Evolutionary conservation across 805 yeast species (phyloP), one percentile per base, ranked within the genome.

Genomic region (Wickerhamiella australiensis): DNA sequence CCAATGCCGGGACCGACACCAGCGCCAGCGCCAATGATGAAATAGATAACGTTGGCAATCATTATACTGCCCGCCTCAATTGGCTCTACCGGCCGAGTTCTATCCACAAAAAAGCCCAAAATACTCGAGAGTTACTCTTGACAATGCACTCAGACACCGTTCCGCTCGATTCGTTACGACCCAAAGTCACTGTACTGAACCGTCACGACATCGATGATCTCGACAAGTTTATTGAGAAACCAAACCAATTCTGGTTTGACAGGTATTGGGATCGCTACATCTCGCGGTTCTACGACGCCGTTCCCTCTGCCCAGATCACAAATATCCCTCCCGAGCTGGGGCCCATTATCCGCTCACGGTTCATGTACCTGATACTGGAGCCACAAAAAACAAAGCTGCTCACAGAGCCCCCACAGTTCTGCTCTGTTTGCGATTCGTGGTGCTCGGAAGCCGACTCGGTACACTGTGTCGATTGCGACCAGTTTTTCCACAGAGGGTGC

Each of bases 21-120:
- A n/a, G n/a, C n/a, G n/a, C n/a, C n/a, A n/a, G n/a, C n/a, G n/a
- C n/a, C n/a, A n/a, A n/a, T n/a, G n/a, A n/a, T n/a, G n/a, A n/a
- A n/a, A 12, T 23, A 18, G 23, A 9, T 8, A 22, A 44, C 22
- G 35, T 72, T 7, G 80, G 82, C 2, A 72, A 71, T 25, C 71
- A 72, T 46, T 82, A 70, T 61, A 61, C 66, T 52, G 77, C 85
- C 56, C 79, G 79, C 53, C 79, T 90, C 55, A 88, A 88, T 65
- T 88, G 96, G 96, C 82, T 81, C 64, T 85, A 86, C 61, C 71
- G 98, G 46, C 90, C 95, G 0, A 67, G 88, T 51, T 96, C 87
- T 61, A 81, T 88, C 33, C 78, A 82, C 51, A 76, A 80, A 50
- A 72, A 74, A 23, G 66, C 81, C 1, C 61, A 70, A 2, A 95